Percentiles rank a stretch among this genome's conserved stretches.
phyloP scores from a whole-genome alignment of 2,329 filamentous ascomycete species.

The Aspergillus tamarii region DNA sequence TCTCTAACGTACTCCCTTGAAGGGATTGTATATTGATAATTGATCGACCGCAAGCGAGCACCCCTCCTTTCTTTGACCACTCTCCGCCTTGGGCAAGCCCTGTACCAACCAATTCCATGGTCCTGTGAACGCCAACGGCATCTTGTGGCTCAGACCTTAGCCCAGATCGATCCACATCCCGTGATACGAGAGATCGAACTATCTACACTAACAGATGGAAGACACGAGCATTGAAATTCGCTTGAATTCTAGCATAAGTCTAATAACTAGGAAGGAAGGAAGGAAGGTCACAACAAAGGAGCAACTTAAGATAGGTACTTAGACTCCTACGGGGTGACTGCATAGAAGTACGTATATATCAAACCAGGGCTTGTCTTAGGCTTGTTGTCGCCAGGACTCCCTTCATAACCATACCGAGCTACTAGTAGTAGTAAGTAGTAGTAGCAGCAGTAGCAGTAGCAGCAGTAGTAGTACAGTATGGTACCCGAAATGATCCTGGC shows the following conservation, averaged over 20 bases:
- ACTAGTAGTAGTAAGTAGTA: too few species aligned
- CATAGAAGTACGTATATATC: neutral
- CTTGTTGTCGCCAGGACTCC: neutral
- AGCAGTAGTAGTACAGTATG: neutral
- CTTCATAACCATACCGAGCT: neutral
- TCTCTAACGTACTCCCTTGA: neutral
- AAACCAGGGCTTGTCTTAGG: neutral
- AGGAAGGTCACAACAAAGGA: neutral
- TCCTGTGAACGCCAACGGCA: neutral
- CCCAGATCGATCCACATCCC: constrained; percentile 21
- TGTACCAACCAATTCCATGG: neutral
- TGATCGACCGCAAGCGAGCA: neutral
- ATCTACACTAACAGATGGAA: neutral
- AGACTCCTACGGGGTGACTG: neutral
- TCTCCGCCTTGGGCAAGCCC: neutral
- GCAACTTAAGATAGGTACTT: neutral
- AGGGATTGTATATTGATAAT: neutral
- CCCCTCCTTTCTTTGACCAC: neutral
- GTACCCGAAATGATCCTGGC: constrained; percentile 17
- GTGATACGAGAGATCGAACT: constrained; percentile 14
- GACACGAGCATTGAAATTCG: neutral
- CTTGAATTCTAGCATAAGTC: neutral
- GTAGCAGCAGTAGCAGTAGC: too few species aligned
- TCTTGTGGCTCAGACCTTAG: constrained; percentile 14
- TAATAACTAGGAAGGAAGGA: neutral